These are phyloP conservation scores for Gracilariopsis chorda DNA, from an alignment of 23 red algal genomes.

Conservation along the genomic window DNA sequence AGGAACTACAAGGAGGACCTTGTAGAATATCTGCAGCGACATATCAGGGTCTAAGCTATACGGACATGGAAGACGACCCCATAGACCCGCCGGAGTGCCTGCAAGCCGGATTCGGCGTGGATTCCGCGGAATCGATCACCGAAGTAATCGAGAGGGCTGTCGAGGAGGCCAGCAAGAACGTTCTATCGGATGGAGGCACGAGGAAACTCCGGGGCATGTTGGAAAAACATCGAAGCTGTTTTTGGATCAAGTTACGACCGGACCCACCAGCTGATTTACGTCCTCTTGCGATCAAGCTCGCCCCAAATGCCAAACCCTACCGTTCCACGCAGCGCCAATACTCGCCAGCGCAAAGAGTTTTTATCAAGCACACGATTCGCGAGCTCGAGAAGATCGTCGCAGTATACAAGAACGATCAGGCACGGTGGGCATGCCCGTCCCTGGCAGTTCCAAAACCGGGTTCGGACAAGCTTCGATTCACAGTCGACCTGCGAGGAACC, in stretches of 20 bases:
- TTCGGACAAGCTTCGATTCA: neutral
- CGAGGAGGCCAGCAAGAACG: neutral
- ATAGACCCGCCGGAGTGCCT: neutral
- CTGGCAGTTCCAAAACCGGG: slow-evolving; percentile 15
- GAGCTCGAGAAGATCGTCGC: slow-evolving; percentile 8
- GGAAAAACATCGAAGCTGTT: neutral
- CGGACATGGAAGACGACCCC: neutral
- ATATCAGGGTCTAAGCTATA: neutral
- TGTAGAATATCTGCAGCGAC: no score
- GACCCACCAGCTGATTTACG: neutral
- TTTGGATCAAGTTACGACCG: neutral
- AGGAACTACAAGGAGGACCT: neutral
- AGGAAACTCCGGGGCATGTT: neutral
- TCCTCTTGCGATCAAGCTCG: neutral
- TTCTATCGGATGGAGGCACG: neutral
- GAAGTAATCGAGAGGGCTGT: neutral
- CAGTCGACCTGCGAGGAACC: neutral
- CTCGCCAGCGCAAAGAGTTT: neutral
- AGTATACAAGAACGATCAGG: neutral
- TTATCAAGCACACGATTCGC: neutral
- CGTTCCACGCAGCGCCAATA: neutral
- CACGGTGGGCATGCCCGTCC: neutral
- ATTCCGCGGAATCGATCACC: neutral
- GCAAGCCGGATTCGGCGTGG: neutral
- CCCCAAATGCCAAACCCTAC: neutral